phyloP scores from a whole-genome alignment of 2,329 filamentous ascomycete species.

The Phialocephala subalpina region DNA sequence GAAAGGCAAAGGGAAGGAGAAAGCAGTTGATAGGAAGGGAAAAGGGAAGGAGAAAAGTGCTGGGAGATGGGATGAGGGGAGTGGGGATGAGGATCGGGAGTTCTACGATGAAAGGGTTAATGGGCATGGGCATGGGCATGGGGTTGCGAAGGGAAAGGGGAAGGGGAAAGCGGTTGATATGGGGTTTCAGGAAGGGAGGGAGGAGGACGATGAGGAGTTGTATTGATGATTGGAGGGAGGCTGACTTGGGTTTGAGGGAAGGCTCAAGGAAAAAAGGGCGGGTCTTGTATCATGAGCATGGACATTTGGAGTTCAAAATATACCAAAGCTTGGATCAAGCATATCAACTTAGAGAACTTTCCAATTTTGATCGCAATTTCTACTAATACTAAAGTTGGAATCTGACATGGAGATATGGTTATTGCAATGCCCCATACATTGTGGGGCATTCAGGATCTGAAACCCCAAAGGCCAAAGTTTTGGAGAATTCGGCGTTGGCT shows the following conservation, averaged over 20 bases:
- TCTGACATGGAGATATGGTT: too few species aligned
- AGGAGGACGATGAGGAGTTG: conserved; percentile 24
- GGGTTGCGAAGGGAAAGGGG: conserved; percentile 47
- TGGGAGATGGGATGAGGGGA: conserved; percentile 44
- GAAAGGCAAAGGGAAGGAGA: conserved; percentile 38
- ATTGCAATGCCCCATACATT: too few species aligned
- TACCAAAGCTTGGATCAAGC: background rate
- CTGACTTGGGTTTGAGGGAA: background rate
- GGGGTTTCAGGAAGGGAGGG: conserved; percentile 45
- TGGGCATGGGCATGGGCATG: conserved; percentile 11
- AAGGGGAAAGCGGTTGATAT: conserved; percentile 62
- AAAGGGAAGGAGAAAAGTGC: conserved; percentile 50
- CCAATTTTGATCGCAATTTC: too few species aligned
- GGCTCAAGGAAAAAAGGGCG: background rate
- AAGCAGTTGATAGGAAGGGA: conserved; percentile 35
- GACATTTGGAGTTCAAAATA: conserved; percentile 2
- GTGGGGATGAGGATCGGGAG: conserved; percentile 44
- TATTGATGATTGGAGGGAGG: conserved; percentile 8
- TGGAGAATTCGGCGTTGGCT: too few species aligned
- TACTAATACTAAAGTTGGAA: too few species aligned
- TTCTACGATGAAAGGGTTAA: conserved; percentile 26
- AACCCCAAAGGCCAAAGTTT: too few species aligned
- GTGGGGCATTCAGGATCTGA: too few species aligned
- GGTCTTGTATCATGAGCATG: conserved; percentile 1
- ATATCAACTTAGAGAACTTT: too few species aligned